Evolutionary conservation across 768 basidiomycete species (phyloP).

Genomic region (Sarcodon sp.): DNA sequence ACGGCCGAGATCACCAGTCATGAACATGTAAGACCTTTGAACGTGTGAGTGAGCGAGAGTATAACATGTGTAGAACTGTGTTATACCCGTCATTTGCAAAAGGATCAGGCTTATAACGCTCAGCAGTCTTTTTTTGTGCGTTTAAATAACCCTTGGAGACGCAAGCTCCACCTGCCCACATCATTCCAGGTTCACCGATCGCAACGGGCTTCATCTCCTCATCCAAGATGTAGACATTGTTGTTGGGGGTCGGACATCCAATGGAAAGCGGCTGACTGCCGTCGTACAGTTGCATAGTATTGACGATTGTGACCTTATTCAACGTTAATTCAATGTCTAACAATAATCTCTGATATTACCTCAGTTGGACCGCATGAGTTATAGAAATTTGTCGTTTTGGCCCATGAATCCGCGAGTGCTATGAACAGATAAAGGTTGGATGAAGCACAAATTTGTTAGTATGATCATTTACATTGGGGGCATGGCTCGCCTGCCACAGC

Average conservation of each 20-base stretch:
- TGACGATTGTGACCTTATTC: constrained; percentile 38
- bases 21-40: constrained; percentile 32
- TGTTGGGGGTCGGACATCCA: constrained; percentile 49
- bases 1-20: constrained; percentile 47
- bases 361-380: constrained; percentile 49
- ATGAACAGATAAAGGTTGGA: background rate
- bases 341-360: constrained; percentile 12
- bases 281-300: constrained; percentile 37
- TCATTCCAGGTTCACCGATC: constrained; percentile 49
- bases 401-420: constrained; percentile 34
- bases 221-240: constrained; percentile 46
- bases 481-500: constrained; percentile 47
- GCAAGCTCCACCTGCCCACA: constrained; percentile 43
- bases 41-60: constrained; percentile 6
- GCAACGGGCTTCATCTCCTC: constrained; percentile 44
- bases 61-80: background rate
- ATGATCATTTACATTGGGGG: constrained; percentile 26
- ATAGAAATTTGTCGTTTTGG: constrained; percentile 27
- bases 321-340: no score
- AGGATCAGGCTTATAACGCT: constrained; percentile 36
- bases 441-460: background rate
- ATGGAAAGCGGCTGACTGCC: constrained; percentile 27
- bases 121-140: constrained; percentile 49
- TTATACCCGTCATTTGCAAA: constrained; percentile 35
- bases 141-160: constrained; percentile 62